These are phyloP conservation scores for Buxus sempervirens DNA, from an alignment of 164 flowering plant species.

Conservation along the genomic window DNA sequence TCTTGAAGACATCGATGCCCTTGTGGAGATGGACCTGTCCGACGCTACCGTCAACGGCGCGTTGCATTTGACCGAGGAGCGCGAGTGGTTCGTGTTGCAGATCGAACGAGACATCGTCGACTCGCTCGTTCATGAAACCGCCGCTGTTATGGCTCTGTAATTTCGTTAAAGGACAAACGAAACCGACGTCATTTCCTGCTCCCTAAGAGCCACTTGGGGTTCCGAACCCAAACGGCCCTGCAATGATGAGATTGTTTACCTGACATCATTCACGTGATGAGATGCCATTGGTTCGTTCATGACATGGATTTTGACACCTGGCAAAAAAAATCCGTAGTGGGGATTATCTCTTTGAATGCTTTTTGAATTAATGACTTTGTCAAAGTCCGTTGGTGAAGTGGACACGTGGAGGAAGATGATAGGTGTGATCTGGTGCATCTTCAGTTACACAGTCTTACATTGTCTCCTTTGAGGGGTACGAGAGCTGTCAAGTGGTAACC, in stretches of 20 bases:
- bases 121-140: conserved; percentile 25
- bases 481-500: background rate
- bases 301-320: background rate
- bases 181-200: background rate
- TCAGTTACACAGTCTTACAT: too few relatives aligned
- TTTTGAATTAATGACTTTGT: background rate
- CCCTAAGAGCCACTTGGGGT: background rate
- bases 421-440: too few relatives aligned
- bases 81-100: conserved; percentile 21
- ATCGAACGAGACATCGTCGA: conserved; percentile 26
- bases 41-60: conserved; percentile 1
- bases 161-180: too few relatives aligned
- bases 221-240: conserved; percentile 18
- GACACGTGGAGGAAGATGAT: too few relatives aligned
- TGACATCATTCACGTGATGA: conserved; percentile 44
- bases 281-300: conserved; percentile 20
- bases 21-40: conserved; percentile 50
- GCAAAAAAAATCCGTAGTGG: background rate
- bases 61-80: conserved; percentile 16
- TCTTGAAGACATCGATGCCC: conserved; percentile 66
- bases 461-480: too few relatives aligned
- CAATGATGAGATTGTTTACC: background rate
- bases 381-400: background rate
- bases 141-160: background rate
- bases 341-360: too few relatives aligned